Percentiles rank a stretch among this genome's conserved stretches.
Conservation (phyloP, 768 basidiomycete species). For the Termitomyces sp. region DNA sequence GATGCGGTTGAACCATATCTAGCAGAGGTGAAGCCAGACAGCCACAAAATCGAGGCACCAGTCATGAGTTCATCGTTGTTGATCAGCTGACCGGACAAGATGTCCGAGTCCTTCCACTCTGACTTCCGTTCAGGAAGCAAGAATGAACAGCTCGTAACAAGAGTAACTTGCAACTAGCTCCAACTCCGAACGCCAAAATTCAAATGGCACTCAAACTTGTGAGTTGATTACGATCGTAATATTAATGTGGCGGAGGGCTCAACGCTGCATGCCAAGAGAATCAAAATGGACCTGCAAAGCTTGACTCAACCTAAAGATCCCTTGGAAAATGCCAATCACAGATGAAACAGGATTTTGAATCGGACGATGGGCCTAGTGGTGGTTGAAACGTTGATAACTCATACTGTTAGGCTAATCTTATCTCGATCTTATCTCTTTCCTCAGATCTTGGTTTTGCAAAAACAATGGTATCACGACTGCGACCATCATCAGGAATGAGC, state of each 20-base stretch:
- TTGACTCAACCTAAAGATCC: background rate
- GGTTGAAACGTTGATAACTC: no score
- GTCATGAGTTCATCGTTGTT: no score
- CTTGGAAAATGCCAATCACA: background rate
- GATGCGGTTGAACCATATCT: background rate
- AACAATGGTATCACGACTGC: no score
- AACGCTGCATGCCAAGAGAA: background rate
- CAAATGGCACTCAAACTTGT: background rate
- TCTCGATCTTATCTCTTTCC: no score
- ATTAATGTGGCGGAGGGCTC: background rate
- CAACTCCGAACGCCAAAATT: background rate
- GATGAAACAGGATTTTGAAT: background rate
- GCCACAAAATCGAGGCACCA: background rate
- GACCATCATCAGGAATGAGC: no score
- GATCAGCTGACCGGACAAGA: background rate
- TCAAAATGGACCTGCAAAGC: background rate
- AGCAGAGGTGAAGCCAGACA: background rate
- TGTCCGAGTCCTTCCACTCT: no score
- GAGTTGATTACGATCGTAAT: background rate
- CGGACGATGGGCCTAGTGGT: no score
- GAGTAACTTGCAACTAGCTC: background rate
- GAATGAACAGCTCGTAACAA: background rate
- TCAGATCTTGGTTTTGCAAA: no score
- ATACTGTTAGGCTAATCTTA: no score
- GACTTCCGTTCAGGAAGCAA: background rate